Evolutionary conservation across 768 basidiomycete genomes (phyloP).

Genomic region (Sarcomyxa edulis): DNA sequence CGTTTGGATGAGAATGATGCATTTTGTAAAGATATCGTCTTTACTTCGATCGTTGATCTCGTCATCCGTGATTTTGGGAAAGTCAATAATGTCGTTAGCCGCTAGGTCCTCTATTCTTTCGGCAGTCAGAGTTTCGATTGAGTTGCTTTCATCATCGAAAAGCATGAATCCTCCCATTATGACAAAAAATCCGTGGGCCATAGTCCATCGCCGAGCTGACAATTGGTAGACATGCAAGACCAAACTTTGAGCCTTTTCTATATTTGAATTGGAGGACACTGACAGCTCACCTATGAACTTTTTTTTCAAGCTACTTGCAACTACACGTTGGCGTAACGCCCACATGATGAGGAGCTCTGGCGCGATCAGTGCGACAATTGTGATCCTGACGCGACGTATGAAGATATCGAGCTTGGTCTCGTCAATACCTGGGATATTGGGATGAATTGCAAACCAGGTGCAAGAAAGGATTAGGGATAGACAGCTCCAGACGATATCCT

Average conservation of each 20-base stretch:
- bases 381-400: slow-evolving; percentile 10
- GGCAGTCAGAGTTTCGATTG: background rate
- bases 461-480: slow-evolving; percentile 21
- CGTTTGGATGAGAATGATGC: slow-evolving; percentile 19
- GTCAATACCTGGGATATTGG: slow-evolving; percentile 19
- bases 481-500: slow-evolving; percentile 21
- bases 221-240: background rate
- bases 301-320: slow-evolving; percentile 7
- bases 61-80: slow-evolving; percentile 8
- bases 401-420: slow-evolving; percentile 4
- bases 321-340: slow-evolving; percentile 19
- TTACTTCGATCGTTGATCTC: slow-evolving; percentile 23
- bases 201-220: slow-evolving; percentile 9
- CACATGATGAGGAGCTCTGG: slow-evolving; percentile 23
- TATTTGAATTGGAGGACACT: background rate
- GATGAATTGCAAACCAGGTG: slow-evolving; percentile 23
- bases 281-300: background rate
- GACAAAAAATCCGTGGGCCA: slow-evolving; percentile 21
- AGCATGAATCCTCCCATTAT: slow-evolving; percentile 21
- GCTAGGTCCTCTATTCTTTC: background rate
- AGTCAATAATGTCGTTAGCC: background rate
- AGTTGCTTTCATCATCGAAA: background rate
- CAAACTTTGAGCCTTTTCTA: too few relatives aligned
- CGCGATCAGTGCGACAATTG: slow-evolving; percentile 16
- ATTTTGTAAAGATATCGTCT: slow-evolving; percentile 19